phyloP scores from a whole-genome alignment of 192 early-diverging fungal genomes.

The Umbelopsis vinacea region DNA sequence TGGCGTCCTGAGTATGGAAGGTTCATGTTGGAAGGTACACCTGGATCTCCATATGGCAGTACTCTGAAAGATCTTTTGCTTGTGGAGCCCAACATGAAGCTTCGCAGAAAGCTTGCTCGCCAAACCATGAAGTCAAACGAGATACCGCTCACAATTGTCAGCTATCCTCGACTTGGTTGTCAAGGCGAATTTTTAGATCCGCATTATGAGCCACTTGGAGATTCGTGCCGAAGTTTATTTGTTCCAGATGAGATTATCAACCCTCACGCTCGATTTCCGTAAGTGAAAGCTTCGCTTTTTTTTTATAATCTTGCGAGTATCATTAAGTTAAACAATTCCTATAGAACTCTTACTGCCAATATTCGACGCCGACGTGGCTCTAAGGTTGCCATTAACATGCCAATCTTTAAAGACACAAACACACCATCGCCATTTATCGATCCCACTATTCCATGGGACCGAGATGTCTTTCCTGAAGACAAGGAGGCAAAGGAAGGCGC shows the following conservation, averaged over 20 bases:
- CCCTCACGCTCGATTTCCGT: slow-evolving; percentile 91
- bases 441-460: slow-evolving; percentile 68
- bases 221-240: slow-evolving; percentile 84
- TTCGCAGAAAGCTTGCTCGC: slow-evolving; percentile 71
- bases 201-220: slow-evolving; percentile 64
- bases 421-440: slow-evolving; percentile 90
- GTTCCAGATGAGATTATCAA: slow-evolving; percentile 94
- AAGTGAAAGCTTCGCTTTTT: slow-evolving; percentile 29
- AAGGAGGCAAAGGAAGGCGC: slow-evolving; percentile 76
- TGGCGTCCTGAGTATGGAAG: slow-evolving; percentile 98
- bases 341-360: slow-evolving; percentile 86
- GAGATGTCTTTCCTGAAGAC: slow-evolving; percentile 66
- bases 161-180: slow-evolving; percentile 90
- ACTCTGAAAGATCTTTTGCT: slow-evolving; percentile 76
- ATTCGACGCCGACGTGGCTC: slow-evolving; percentile 90
- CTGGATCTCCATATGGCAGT: slow-evolving; percentile 88
- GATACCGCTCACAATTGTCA: slow-evolving; percentile 79
- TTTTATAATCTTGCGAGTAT: not conserved
- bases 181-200: slow-evolving; percentile 75
- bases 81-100: slow-evolving; percentile 90
- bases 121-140: slow-evolving; percentile 71
- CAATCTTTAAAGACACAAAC: slow-evolving; percentile 89
- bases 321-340: not conserved
- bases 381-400: slow-evolving; percentile 96
- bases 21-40: slow-evolving; percentile 97